A percentile compares a stretch with the other conserved stretches of the same genome.
phyloP scores from a whole-genome alignment of 306 rosid genomes.

The Amphicarpaea edgeworthii region DNA sequence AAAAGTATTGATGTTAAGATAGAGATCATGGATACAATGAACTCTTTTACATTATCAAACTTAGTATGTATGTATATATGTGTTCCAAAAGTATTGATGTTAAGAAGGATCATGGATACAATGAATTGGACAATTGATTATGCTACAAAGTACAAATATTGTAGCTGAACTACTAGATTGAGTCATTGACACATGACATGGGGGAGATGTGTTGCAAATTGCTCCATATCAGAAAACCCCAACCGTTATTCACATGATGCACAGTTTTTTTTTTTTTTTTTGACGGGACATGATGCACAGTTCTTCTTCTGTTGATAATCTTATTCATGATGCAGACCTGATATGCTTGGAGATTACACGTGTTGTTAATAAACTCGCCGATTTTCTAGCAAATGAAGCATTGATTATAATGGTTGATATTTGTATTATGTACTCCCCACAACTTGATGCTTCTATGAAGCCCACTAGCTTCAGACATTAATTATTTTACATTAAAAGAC shows the following conservation, averaged over 20 bases:
- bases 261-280: conserved; percentile 14
- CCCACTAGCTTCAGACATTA: not conserved
- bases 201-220: not conserved
- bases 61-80: not conserved
- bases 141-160: not conserved
- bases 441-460: not conserved
- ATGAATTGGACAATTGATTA: not conserved
- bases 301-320: conserved; percentile 3
- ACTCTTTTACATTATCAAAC: not conserved
- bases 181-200: not conserved
- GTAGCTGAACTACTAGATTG: not conserved
- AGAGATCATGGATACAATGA: too few relatives aligned
- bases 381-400: conserved; percentile 8
- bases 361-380: not conserved
- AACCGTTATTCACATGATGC: conserved; percentile 20
- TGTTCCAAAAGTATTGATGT: not conserved
- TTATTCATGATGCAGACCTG: not conserved
- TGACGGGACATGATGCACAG: conserved; percentile 25
- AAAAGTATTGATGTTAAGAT: too few relatives aligned
- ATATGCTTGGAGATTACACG: conserved; percentile 3
- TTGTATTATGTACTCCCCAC: not conserved
- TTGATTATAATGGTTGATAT: not conserved
- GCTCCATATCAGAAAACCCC: not conserved
- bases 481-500: not conserved
- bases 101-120: not conserved